Percentiles rank a stretch among this genome's conserved stretches.
Evolutionary conservation across 495 filamentous ascomycete genomes (phyloP).

Genomic region (Talaromyces stipitatus): DNA sequence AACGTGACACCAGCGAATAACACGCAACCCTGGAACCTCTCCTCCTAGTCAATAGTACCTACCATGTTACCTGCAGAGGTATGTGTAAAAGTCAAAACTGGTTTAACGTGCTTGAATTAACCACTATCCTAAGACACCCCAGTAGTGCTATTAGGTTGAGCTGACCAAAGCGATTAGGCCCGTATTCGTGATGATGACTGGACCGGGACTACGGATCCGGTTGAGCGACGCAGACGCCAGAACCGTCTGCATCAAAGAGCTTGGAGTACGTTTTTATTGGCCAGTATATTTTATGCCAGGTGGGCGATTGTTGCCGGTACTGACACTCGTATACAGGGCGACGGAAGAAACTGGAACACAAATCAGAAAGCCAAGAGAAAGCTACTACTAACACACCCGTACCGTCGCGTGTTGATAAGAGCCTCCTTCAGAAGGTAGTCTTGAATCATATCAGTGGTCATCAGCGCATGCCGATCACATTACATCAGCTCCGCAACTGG

Average conservation of each 20-base stretch:
- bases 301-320: neutral
- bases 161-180: neutral
- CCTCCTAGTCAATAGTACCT: neutral
- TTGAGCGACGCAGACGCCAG: slow-evolving; percentile 32
- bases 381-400: neutral
- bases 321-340: neutral
- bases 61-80: slow-evolving; percentile 1
- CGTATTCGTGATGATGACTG: slow-evolving; percentile 24
- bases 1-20: neutral
- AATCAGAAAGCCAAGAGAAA: neutral
- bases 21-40: neutral
- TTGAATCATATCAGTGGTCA: neutral
- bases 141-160: neutral
- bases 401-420: neutral
- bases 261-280: slow-evolving; percentile 18
- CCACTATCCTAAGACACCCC: neutral
- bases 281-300: neutral
- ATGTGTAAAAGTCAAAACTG: neutral
- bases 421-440: neutral
- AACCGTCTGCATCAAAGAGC: slow-evolving; percentile 40
- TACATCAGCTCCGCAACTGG: neutral
- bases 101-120: neutral
- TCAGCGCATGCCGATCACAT: neutral
- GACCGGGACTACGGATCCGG: slow-evolving; percentile 27
- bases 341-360: neutral